Evolutionary conservation across 768 basidiomycete genomes (phyloP).

Genomic region (Flagelloscypha sp.): DNA sequence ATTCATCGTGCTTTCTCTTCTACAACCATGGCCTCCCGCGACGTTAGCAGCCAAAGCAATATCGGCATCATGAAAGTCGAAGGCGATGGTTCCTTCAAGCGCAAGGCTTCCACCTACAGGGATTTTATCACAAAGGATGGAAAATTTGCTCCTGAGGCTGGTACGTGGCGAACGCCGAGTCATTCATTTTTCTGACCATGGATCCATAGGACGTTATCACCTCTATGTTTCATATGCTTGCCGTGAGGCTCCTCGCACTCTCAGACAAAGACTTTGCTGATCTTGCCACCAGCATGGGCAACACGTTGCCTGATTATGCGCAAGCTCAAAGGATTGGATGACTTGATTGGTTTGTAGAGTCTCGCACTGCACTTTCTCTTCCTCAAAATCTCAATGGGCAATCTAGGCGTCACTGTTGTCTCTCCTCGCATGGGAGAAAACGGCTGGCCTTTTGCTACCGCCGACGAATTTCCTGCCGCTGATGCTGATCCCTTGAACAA

Average conservation of each 20-base stretch:
- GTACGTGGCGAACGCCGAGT: constrained; percentile 27
- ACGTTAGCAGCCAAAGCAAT: constrained; percentile 35
- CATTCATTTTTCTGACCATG: neutral
- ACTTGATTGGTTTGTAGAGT: constrained; percentile 58
- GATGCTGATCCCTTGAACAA: constrained; percentile 69
- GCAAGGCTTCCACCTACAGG: constrained; percentile 45
- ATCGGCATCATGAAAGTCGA: constrained; percentile 47
- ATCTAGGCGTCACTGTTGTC: constrained; percentile 65
- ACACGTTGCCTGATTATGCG: constrained; percentile 83
- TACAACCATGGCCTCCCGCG: constrained; percentile 22
- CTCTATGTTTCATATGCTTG: constrained; percentile 86
- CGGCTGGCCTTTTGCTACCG: constrained; percentile 84
- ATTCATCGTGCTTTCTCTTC: too few species aligned
- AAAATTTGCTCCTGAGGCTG: constrained; percentile 66
- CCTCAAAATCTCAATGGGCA: constrained; percentile 1
- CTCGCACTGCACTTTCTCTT: neutral
- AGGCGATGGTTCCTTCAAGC: constrained; percentile 61
- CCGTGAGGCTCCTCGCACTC: constrained; percentile 38
- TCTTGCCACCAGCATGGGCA: constrained; percentile 66
- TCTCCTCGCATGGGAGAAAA: constrained; percentile 77
- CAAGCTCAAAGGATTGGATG: constrained; percentile 87
- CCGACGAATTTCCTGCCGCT: constrained; percentile 60
- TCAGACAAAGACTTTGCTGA: neutral
- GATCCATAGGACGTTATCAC: constrained; percentile 68
- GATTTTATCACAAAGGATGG: constrained; percentile 48